phyloP scores from a whole-genome alignment of 331 rosid genomes.

The Prunus yedoensis region DNA sequence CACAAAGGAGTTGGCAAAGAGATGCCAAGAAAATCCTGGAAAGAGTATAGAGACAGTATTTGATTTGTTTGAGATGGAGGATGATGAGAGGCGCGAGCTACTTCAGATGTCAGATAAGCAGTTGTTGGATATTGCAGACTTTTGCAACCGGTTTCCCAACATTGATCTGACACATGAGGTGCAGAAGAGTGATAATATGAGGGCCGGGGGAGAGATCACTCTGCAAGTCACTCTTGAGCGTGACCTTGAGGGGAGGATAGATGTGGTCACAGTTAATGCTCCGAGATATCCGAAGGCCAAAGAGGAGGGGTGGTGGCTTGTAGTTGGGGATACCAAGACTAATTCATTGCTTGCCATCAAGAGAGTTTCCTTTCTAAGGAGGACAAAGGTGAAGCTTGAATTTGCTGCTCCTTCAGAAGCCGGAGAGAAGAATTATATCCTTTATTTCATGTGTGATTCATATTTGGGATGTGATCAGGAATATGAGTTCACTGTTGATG shows the following conservation, averaged over 20 bases:
- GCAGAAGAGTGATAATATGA: slow-evolving; percentile 51
- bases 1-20: slow-evolving; percentile 84
- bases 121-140: slow-evolving; percentile 72
- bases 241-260: slow-evolving; percentile 76
- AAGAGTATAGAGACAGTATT: slow-evolving; percentile 72
- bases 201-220: slow-evolving; percentile 66
- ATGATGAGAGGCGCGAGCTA: slow-evolving; percentile 72
- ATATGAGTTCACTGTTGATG: slow-evolving; percentile 61
- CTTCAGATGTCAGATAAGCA: slow-evolving; percentile 76
- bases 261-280: slow-evolving; percentile 71
- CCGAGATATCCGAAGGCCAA: slow-evolving; percentile 79
- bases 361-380: slow-evolving; percentile 72
- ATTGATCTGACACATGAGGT: slow-evolving; percentile 75
- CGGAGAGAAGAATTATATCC: slow-evolving; percentile 70
- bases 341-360: slow-evolving; percentile 82
- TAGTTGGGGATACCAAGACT: slow-evolving; percentile 75
- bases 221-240: slow-evolving; percentile 75
- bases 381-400: slow-evolving; percentile 72
- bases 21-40: slow-evolving; percentile 69
- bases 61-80: slow-evolving; percentile 92
- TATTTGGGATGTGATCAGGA: slow-evolving; percentile 98
- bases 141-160: slow-evolving; percentile 87
- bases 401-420: slow-evolving; percentile 71
- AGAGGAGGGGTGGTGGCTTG: slow-evolving; percentile 99
- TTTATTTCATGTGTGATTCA: slow-evolving; percentile 91